Base-by-base conservation (phyloP, 768 basidiomycete species). In the Cystofilobasidium ferigula region DNA sequence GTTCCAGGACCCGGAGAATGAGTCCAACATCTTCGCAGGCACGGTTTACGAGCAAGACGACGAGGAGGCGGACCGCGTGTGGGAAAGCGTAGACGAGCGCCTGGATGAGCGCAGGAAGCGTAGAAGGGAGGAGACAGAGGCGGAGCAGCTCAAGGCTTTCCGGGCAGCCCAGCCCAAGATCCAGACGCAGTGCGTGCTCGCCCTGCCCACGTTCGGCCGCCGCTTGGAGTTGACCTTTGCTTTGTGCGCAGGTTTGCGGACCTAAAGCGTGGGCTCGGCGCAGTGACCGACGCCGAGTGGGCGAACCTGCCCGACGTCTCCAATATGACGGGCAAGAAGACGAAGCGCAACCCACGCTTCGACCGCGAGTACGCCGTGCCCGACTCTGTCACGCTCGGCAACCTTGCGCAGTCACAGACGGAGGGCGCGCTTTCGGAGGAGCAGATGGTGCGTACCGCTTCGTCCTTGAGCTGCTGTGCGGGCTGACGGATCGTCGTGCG, bases 31-130 rank as follows among this genome's bases (percentile, higher is more conserved):
- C 8, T 98, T 99, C 73, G 89, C 92, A 5, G 92, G 93, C 16
- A 93, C 87, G 12, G 89, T 89, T 0, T 97, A 99, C 74, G 93
- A 99, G 74, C 86, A 87, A 64, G 95, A 98, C 70, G 95, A 99
- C 69, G 93, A 97, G 71, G 95, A 98, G 75, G 95, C 94, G 0
- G 94, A 98, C 76, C 83, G 67, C 73, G 95, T 95, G 60, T 99
- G 94, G 74, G 94, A 95, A 30, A 72, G 79, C n/a, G 93, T 97
- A 0, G 93, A 97, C 72, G 80, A 83, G 48, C 84, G 84, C 34
- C 93, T 99, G 87, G 94, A 97, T 74, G 81, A 85, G 45, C 80
- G 95, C 69, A 78, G 95, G 72, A 82, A 83, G 73, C 81, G 82
- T 56, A 82, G 87, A 69, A 86, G 88, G 75, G 90, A 91, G 77